These are phyloP conservation scores for Mortierella sp. DNA, from an alignment of 371 early-diverging fungal species.

Conservation along the genomic window DNA sequence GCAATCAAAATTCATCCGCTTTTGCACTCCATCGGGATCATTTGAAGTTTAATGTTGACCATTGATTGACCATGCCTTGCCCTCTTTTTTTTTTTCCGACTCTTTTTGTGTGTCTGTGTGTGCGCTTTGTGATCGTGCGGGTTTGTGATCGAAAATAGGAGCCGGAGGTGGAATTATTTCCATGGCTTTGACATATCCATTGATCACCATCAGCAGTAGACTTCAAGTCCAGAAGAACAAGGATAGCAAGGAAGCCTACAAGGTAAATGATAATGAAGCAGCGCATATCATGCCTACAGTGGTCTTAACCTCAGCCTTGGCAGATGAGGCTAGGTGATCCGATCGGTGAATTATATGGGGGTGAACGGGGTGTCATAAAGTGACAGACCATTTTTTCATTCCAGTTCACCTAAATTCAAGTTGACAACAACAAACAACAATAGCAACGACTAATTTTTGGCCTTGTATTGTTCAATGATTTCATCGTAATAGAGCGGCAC, in stretches of 20 bases:
- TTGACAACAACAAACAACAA: not conserved
- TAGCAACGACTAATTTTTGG: not conserved
- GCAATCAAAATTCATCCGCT: no score
- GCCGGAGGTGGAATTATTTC: slow-evolving; percentile 96
- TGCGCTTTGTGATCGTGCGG: no score
- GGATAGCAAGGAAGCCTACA: slow-evolving; percentile 71
- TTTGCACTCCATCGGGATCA: no score
- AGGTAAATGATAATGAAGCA: slow-evolving; percentile 63
- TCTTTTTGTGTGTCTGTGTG: no score
- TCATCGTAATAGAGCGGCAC: slow-evolving; percentile 64
- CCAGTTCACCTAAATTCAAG: not conserved
- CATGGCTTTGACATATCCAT: slow-evolving; percentile 95
- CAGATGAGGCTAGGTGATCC: not conserved
- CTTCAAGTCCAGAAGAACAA: slow-evolving; percentile 88
- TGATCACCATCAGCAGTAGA: slow-evolving; percentile 92
- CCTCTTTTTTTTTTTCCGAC: not conserved
- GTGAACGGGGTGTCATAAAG: slow-evolving; percentile 19
- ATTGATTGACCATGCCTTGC: no score
- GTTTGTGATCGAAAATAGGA: slow-evolving; percentile 71
- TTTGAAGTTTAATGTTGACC: no score
- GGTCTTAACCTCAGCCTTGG: not conserved
- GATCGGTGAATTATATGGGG: not conserved
- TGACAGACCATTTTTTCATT: slow-evolving; percentile 12
- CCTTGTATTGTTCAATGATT: not conserved
- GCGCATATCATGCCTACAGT: not conserved